Evolutionary conservation across 2,329 filamentous ascomycete species (phyloP).

Genomic region (Pseudocercospora fijiensis): DNA sequence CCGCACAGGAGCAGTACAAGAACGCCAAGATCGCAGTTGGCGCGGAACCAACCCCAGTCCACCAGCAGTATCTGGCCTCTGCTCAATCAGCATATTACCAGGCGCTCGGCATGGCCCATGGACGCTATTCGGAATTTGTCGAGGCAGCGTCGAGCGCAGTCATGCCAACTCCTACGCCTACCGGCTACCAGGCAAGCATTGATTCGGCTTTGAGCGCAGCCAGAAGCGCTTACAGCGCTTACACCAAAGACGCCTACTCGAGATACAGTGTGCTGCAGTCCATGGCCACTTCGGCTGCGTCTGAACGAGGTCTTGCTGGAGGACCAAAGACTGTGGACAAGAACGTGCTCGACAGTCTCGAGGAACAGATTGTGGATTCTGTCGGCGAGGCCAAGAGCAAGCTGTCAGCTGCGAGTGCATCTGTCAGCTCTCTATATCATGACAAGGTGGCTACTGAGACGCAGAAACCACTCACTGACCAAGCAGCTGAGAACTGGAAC

Average conservation of each 20-base stretch:
- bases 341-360: conserved; percentile 33
- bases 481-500: conserved; percentile 64
- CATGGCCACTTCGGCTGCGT: conserved; percentile 24
- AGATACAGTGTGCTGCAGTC: conserved; percentile 29
- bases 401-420: conserved; percentile 48
- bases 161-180: conserved; percentile 63
- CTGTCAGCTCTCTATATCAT: conserved; percentile 47
- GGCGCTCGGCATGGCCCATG: conserved; percentile 74
- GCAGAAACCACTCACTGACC: conserved; percentile 53
- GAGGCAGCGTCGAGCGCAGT: conserved; percentile 69
- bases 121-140: conserved; percentile 73
- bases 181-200: conserved; percentile 67
- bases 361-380: conserved; percentile 35
- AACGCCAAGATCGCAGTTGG: conserved; percentile 66
- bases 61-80: conserved; percentile 58
- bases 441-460: conserved; percentile 52
- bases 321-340: conserved; percentile 30
- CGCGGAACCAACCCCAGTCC: conserved; percentile 58
- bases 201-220: conserved; percentile 53
- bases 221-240: conserved; percentile 38
- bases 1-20: conserved; percentile 70
- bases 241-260: conserved; percentile 36
- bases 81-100: conserved; percentile 71
- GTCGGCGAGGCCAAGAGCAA: conserved; percentile 42
- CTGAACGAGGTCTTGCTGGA: conserved; percentile 5